Base-by-base conservation (phyloP, 805 yeast species). In the Wickerhamomyces bovis region DNA sequence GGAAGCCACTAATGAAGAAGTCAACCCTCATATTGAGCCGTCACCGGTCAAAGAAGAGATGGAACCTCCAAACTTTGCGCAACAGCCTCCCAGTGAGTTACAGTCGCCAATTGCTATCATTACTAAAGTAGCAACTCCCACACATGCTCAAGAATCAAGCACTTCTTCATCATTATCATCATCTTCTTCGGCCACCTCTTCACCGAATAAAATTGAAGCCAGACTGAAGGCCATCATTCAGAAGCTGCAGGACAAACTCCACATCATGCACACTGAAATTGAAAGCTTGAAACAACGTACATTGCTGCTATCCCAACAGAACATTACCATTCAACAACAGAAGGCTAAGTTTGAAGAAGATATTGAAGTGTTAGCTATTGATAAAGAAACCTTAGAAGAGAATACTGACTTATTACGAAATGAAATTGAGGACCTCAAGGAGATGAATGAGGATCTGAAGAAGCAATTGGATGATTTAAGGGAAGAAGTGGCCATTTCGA, bases 171-270 rank as follows among this genome's bases (percentile, higher is more conserved):
- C 28, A 10, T 10, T 25, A 25, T 13, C 28, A 10, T 25, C 28
- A 25, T 25, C 28, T 10, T 31, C 16, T 31, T 16, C 35, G 15
- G 10, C 18, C 10, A 6, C 35, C 6, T 31, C 35, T 9, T n/a
- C 39, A 22, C 18, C 23, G 10, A 22, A n/a, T n/a, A n/a, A 18
- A 19, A 36, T 10, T 47, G 52, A 48, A 13, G 39, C 41, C 5
- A 50, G 62, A 25, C 49, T 65, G 20, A 59, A 58, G 42, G 31
- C 47, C n/a, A 65, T 74, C 16, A 65, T 80, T 2, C 61, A 66
- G 3, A 68, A 61, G 39, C 64, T 81, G 16, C 83, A 80, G 50
- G 54, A 54, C 7, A 79, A 80, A 51, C 57, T 79, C 1, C 68
- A 69, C 39, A 47, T 35, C 0, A 47, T 72, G 47, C 59, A 61